Evolutionary conservation across 2,329 filamentous ascomycete species (phyloP), one percentile per base, ranked within the genome.

Genomic region (Spiromastix sp.): DNA sequence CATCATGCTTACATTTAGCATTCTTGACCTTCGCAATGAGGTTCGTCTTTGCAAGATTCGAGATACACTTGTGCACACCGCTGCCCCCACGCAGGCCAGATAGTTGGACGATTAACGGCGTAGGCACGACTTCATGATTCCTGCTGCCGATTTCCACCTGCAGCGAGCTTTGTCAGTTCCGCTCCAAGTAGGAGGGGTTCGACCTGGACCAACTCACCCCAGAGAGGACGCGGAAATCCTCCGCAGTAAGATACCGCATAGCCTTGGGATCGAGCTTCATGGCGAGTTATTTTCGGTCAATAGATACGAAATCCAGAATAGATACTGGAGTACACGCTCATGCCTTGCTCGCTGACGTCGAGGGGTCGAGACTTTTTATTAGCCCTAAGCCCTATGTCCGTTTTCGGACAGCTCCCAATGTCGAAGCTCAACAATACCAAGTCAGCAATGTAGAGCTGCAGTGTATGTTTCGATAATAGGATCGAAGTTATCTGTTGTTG

Each of bases 221-320:
- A 55, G 85, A 81, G 42, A 98, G 79, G 43, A 95, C 87, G 49
- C 83, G 77, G 85, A 93, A 98, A 69, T 98, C 91, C 63, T 96
- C 91, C 11, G 77, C 66, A 33, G 83, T 81, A 59, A 98, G 75
- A 63, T 98, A 89, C 57, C 93, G 86, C 66, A 98, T 79, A 32
- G 84, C 81, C 59, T 86, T 86, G 32, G 89, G 87, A 59, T 98
- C 86, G 59, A 98, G 77, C 70, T 91, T 93, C 91, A 98, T 98
- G 45, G 41, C 63, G 17, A 22, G 22, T n/a, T n/a, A 19, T 32
- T 31, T 5, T 9, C 11, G 34, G 11, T 21, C n/a, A n/a, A n/a
- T n/a, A n/a, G n/a, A n/a, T n/a, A n/a, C n/a, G n/a, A n/a, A n/a
- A n/a, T n/a, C n/a, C n/a, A n/a, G n/a, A n/a, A n/a, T n/a, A n/a